Evolutionary conservation across 306 rosid species (phyloP), one percentile per base, ranked within the genome.

Genomic region (Argentina anserina): DNA sequence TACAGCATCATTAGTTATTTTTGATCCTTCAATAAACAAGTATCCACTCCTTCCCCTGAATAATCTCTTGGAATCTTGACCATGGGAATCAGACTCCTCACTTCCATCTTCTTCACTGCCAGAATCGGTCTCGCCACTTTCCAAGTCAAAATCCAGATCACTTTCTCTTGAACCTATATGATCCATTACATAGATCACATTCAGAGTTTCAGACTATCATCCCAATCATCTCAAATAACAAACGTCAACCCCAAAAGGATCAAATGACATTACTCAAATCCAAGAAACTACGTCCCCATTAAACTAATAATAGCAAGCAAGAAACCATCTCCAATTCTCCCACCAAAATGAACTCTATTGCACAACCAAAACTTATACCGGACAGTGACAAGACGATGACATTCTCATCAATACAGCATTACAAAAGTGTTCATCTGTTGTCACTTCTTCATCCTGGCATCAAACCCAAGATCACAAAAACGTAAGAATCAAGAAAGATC

Each of bases 61-160:
- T 49, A 34, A 56, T 67, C 39, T 81, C 59, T 45, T 69, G 23
- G 56, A 62, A 50, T 17, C 60, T 65, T 62, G 62, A 62, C 29
- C 23, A 45, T 65, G 23, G 18, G 47, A 62, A 76, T 47, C 17
- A 3, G 67, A 47, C 70, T 67, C 66, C 39, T 50, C 50, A 52
- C 39, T 14, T 76, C 56, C 60, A 23, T 76, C 76, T 17, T 68
- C 76, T 69, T 63, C 85, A 11, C 69, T 69, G 61, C 76, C 25
- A 12, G 68, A 61, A 43, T 45, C 76, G 9, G 77, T 67, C 53
- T 72, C 77, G 23, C 81, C 85, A 62, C 65, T 72, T 77, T 81
- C 85, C 66, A 81, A 73, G 58, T 81, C 85, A 62, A 81, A 12
- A 33, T 72, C 43, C 21, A 40, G 21, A 61, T 67, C 81, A 61